Percentiles rank a stretch among this genome's conserved stretches.
phyloP scores from a whole-genome alignment of 2,329 filamentous ascomycete genomes.

The Claviceps paspali region DNA sequence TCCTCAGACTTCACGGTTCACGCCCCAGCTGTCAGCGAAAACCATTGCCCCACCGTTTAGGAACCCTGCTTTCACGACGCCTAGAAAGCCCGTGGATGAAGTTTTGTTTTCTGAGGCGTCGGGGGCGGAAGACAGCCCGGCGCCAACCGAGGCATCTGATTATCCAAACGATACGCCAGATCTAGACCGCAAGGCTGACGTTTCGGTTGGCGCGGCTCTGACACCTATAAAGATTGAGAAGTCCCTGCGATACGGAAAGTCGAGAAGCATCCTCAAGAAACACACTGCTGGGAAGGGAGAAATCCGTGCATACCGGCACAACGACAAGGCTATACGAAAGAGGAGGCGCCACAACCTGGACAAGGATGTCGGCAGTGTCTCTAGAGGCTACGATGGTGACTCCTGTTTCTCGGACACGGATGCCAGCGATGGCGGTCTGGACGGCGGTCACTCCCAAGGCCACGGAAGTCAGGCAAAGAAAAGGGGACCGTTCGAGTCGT shows the following conservation, averaged over 20 bases:
- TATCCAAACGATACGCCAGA: slow-evolving; percentile 36
- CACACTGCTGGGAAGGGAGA: slow-evolving; percentile 46
- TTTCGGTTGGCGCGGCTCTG: slow-evolving; percentile 27
- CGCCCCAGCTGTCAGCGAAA: slow-evolving; percentile 25
- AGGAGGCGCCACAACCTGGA: slow-evolving; percentile 36
- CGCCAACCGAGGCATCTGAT: slow-evolving; percentile 41
- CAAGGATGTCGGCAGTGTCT: slow-evolving; percentile 35
- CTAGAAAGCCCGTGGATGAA: slow-evolving; percentile 41
- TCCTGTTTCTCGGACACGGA: slow-evolving; percentile 37
- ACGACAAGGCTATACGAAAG: slow-evolving; percentile 30
- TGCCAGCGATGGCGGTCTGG: slow-evolving; percentile 10
- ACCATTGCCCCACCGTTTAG: slow-evolving; percentile 38
- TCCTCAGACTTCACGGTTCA: slow-evolving; percentile 31
- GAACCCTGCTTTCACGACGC: slow-evolving; percentile 50
- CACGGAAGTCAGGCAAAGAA: slow-evolving; percentile 12
- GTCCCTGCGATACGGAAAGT: slow-evolving; percentile 28
- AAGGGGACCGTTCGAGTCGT: slow-evolving; percentile 22
- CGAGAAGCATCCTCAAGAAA: slow-evolving; percentile 22
- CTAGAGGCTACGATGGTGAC: slow-evolving; percentile 25
- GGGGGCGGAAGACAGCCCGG: slow-evolving; percentile 44
- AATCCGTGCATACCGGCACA: slow-evolving; percentile 32
- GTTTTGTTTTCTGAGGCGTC: slow-evolving; percentile 39
- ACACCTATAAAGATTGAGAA: slow-evolving; percentile 33
- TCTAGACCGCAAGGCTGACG: slow-evolving; percentile 27
- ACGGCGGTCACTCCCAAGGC: slow-evolving; percentile 10